These are phyloP conservation scores for Xylaria scruposa DNA, from an alignment of 495 filamentous ascomycete species.

Conservation along the genomic window DNA sequence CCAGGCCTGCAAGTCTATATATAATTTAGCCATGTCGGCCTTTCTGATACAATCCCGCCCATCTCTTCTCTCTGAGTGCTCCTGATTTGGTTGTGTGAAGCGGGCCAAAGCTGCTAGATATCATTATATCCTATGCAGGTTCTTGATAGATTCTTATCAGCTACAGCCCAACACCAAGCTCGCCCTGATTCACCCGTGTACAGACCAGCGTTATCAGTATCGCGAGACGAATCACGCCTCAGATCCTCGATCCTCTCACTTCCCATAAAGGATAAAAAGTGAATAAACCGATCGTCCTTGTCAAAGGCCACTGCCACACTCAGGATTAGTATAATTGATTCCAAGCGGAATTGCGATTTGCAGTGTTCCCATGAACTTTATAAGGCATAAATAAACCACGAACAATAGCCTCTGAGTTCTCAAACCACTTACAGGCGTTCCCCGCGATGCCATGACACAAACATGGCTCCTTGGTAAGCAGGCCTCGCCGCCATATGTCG, in stretches of 20 bases:
- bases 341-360: background rate
- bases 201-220: constrained; percentile 24
- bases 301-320: constrained; percentile 37
- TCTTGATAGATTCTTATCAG: constrained; percentile 13
- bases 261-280: constrained; percentile 35
- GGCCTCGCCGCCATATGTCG: constrained; percentile 57
- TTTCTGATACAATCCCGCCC: background rate
- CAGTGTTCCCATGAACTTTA: background rate
- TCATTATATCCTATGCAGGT: constrained; percentile 39
- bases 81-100: background rate
- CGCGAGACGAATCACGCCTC: constrained; percentile 1
- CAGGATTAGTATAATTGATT: background rate
- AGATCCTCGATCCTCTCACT: constrained; percentile 26
- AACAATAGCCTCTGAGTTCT: background rate
- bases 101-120: constrained; percentile 10
- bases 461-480: constrained; percentile 67
- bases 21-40: background rate
- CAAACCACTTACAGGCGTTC: constrained; percentile 50
- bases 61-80: background rate
- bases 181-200: constrained; percentile 37
- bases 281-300: constrained; percentile 22
- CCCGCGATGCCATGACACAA: constrained; percentile 70
- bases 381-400: background rate
- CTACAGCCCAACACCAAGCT: constrained; percentile 35
- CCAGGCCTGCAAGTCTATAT: background rate